A percentile compares a stretch with the other conserved stretches of the same genome.
These are phyloP conservation scores for Mollisia scopiformis DNA, from an alignment of 2,329 filamentous ascomycete genomes.

Conservation along the genomic window DNA sequence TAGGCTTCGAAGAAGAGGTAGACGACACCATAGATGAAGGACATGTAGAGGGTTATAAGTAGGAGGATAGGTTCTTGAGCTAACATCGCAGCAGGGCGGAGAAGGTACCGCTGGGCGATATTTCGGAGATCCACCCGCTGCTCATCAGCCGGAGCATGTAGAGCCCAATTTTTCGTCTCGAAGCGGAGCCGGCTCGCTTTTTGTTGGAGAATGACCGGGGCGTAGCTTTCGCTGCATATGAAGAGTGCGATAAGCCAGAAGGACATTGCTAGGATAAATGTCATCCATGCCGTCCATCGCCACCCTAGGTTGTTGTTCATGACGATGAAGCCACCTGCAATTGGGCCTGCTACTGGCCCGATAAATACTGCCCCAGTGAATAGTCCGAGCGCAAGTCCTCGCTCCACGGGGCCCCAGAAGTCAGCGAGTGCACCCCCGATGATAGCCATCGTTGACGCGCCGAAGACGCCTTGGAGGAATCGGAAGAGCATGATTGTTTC, in stretches of 20 bases:
- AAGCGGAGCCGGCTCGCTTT: conserved; percentile 37
- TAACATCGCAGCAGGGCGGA: conserved; percentile 47
- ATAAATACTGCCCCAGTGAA: conserved; percentile 56
- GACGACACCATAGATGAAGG: conserved; percentile 71
- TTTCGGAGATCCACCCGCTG: conserved; percentile 29
- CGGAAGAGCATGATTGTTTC: conserved; percentile 64
- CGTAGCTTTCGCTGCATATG: conserved; percentile 48
- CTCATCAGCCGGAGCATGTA: conserved; percentile 30
- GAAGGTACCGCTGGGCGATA: conserved; percentile 33
- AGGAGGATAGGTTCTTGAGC: conserved; percentile 63
- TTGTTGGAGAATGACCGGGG: conserved; percentile 46
- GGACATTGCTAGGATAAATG: conserved; percentile 46
- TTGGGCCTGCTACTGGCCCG: conserved; percentile 51
- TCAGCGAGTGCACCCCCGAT: conserved; percentile 66
- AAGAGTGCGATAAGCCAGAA: conserved; percentile 43
- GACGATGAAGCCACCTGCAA: conserved; percentile 36
- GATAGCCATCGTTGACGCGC: conserved; percentile 64
- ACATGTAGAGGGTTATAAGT: conserved; percentile 69
- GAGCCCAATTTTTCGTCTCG: conserved; percentile 29
- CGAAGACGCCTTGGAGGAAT: conserved; percentile 67
- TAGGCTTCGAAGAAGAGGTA: conserved; percentile 63
- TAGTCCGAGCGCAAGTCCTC: conserved; percentile 40
- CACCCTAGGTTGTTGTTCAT: conserved; percentile 40
- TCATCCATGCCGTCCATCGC: conserved; percentile 40
- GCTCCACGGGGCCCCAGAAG: conserved; percentile 55